phyloP scores from a whole-genome alignment of 306 rosid species.

The Pueraria montana region DNA sequence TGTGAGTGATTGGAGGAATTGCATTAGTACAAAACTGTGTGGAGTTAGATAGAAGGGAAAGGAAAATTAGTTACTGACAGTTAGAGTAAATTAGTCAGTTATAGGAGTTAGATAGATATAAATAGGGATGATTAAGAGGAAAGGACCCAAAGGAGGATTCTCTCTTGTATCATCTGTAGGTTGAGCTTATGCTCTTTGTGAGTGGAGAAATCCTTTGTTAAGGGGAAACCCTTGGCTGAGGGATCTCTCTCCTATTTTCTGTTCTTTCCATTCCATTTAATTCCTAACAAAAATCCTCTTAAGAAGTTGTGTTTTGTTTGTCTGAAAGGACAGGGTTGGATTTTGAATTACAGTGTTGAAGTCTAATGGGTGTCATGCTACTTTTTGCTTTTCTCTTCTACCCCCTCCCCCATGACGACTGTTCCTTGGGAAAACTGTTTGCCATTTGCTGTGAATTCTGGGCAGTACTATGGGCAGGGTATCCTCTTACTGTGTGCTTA shows the following conservation, averaged over 20 bases:
- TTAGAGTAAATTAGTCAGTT: neutral
- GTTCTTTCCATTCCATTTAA: neutral
- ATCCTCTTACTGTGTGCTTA: neutral
- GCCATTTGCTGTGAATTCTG: constrained; percentile 27
- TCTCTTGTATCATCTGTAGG: neutral
- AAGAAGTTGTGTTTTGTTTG: neutral
- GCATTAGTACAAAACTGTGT: neutral
- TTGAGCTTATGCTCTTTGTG: neutral
- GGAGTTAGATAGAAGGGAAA: neutral
- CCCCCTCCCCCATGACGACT: neutral
- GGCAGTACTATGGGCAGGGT: neutral
- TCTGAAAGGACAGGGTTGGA: constrained; percentile 13
- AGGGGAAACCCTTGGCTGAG: neutral
- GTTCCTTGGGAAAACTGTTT: constrained; percentile 13
- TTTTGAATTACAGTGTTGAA: constrained; percentile 35
- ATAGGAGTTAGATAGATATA: neutral
- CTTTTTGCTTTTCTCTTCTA: constrained; percentile 1
- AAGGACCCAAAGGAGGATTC: neutral
- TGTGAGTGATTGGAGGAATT: constrained; percentile 27
- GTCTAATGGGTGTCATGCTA: neutral
- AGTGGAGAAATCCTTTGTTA: neutral
- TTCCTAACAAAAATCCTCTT: neutral
- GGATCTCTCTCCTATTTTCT: neutral
- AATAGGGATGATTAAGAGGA: neutral
- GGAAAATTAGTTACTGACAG: neutral